These are phyloP conservation scores for Abrus precatorius DNA, from an alignment of 306 rosid genomes.

Conservation along the genomic window DNA sequence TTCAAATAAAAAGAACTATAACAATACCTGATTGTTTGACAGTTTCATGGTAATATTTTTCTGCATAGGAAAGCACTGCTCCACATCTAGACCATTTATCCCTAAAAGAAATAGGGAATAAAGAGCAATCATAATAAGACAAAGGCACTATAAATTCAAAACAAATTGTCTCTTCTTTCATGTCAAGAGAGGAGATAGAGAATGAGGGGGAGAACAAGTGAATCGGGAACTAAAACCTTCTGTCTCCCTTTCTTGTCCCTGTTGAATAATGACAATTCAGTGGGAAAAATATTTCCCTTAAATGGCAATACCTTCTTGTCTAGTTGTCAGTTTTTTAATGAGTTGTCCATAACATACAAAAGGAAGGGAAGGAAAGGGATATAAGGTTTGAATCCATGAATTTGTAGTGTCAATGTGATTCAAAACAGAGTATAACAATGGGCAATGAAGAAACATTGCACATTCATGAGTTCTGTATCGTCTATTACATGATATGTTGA, in stretches of 20 bases:
- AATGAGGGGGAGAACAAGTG: slow-evolving; percentile 1
- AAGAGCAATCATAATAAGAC: slow-evolving; percentile 42
- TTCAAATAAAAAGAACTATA: slow-evolving; percentile 18
- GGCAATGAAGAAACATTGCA: slow-evolving; percentile 30
- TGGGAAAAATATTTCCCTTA: neutral
- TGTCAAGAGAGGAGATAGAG: slow-evolving; percentile 1
- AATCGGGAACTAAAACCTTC: neutral
- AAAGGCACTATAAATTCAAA: slow-evolving; percentile 46
- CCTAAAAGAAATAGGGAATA: slow-evolving; percentile 44
- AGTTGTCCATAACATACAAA: neutral
- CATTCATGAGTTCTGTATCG: slow-evolving; percentile 10
- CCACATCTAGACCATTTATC: slow-evolving; percentile 70
- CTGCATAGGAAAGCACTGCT: slow-evolving; percentile 84
- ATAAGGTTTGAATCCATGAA: neutral
- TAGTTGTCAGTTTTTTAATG: neutral
- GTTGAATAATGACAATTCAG: neutral
- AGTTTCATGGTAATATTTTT: slow-evolving; percentile 65
- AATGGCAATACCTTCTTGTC: neutral
- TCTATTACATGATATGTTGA: neutral
- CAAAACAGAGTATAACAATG: neutral
- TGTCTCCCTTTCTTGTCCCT: neutral
- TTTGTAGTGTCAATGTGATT: neutral
- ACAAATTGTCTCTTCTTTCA: slow-evolving; percentile 4
- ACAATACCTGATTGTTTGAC: slow-evolving; percentile 81
- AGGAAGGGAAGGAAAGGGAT: neutral